Conservation (phyloP, 805 yeast species). For the Schizosaccharomyces lindneri region DNA sequence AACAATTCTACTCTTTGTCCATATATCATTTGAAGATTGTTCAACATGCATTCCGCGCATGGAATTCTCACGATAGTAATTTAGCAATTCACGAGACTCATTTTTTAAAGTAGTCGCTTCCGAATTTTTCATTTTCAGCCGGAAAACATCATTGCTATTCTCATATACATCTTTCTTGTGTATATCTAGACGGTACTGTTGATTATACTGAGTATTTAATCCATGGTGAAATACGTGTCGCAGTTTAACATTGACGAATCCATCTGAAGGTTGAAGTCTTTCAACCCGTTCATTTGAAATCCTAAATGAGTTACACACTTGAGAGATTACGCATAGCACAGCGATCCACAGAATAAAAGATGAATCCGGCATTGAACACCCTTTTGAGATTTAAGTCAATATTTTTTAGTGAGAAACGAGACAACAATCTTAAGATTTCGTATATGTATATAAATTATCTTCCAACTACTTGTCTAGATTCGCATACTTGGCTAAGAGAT, state of each 20-base stretch:
- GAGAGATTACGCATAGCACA: too few species aligned
- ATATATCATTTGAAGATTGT: background rate
- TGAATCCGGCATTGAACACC: too few species aligned
- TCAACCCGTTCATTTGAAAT: too few species aligned
- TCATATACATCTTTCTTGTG: background rate
- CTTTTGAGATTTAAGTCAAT: too few species aligned
- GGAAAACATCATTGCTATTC: background rate
- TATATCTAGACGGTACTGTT: background rate
- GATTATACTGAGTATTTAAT: background rate
- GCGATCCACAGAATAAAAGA: too few species aligned
- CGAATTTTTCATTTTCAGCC: background rate
- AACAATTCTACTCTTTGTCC: conserved; percentile 6
- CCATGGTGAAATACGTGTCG: background rate
- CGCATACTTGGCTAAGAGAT: too few species aligned
- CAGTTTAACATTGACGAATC: background rate
- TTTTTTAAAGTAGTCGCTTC: background rate
- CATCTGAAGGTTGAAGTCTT: background rate
- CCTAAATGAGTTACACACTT: too few species aligned
- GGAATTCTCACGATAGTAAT: background rate
- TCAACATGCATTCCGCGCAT: background rate
- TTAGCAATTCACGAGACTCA: background rate
- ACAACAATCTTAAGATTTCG: too few species aligned
- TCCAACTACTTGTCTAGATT: too few species aligned
- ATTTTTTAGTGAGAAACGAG: too few species aligned
- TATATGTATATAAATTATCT: too few species aligned